These are phyloP conservation scores for Hymenoscyphus fraxineus DNA, from an alignment of 2,329 filamentous ascomycete genomes.

Conservation along the genomic window DNA sequence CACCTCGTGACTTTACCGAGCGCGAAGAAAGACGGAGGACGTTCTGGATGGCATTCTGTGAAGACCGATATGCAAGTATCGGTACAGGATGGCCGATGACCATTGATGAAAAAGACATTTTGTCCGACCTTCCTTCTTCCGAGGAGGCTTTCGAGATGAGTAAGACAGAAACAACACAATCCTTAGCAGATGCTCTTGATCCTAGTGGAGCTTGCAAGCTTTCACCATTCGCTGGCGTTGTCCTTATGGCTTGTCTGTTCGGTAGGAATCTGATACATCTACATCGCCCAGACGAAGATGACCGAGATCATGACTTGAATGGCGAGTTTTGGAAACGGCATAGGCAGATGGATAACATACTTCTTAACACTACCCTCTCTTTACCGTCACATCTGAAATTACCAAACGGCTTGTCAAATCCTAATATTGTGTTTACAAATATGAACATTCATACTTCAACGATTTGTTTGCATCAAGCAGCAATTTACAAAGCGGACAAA, in stretches of 20 bases:
- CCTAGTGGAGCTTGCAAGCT: constrained; percentile 70
- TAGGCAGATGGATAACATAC: constrained; percentile 79
- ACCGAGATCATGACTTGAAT: constrained; percentile 82
- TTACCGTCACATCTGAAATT: constrained; percentile 79
- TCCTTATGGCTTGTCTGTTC: constrained; percentile 84
- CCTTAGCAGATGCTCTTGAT: constrained; percentile 65
- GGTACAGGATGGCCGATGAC: constrained; percentile 97
- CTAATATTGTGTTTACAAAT: constrained; percentile 89
- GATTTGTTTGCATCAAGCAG: constrained; percentile 96
- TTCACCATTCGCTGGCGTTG: constrained; percentile 74
- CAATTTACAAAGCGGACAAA: constrained; percentile 95
- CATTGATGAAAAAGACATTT: constrained; percentile 86
- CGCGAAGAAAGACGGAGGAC: constrained; percentile 85
- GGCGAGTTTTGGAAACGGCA: constrained; percentile 96
- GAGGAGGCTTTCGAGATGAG: constrained; percentile 84
- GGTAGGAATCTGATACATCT: constrained; percentile 88
- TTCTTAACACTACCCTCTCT: constrained; percentile 80
- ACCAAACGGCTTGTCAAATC: constrained; percentile 68
- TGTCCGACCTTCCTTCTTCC: constrained; percentile 77
- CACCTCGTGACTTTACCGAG: constrained; percentile 90
- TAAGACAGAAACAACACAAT: constrained; percentile 66
- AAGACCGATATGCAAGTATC: constrained; percentile 90
- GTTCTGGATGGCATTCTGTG: constrained; percentile 91
- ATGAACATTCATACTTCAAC: constrained; percentile 97
- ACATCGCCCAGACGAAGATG: constrained; percentile 77